Evolutionary conservation across 169 alveolate genomes (phyloP).

Genomic region (Plasmodium ovale): DNA sequence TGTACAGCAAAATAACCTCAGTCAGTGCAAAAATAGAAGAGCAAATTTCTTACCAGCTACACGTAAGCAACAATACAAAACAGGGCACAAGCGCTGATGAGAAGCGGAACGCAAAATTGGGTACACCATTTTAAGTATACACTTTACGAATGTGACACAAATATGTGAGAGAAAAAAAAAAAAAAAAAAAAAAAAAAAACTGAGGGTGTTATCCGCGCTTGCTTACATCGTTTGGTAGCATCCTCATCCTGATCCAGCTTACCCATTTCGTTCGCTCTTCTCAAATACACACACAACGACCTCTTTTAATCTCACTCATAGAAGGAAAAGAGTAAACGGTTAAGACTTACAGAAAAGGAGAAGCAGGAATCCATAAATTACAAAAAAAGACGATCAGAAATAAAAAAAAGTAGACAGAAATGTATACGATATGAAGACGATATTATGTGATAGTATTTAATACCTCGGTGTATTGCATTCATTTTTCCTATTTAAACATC

Average conservation of each 20-base stretch:
- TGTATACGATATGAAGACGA: slow-evolving; percentile 31
- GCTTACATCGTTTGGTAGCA: neutral
- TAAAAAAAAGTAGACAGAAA: slow-evolving; percentile 80
- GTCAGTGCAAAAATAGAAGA: slow-evolving; percentile 29
- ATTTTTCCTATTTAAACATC: too few relatives aligned
- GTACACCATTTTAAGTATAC: too few relatives aligned
- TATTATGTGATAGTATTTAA: too few relatives aligned
- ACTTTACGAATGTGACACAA: too few relatives aligned
- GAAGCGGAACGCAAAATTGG: neutral
- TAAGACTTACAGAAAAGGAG: slow-evolving; percentile 81
- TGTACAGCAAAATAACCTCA: slow-evolving; percentile 75
- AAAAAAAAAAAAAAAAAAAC: too few relatives aligned
- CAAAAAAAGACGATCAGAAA: slow-evolving; percentile 81
- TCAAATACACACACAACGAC: neutral
- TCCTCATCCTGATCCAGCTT: neutral
- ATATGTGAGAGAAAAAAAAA: too few relatives aligned
- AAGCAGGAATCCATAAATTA: slow-evolving; percentile 78
- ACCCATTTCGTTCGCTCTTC: too few relatives aligned
- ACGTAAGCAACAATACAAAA: neutral
- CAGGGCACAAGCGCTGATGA: too few relatives aligned
- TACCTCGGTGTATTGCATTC: too few relatives aligned
- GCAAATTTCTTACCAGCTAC: slow-evolving; percentile 7
- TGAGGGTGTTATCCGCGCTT: neutral
- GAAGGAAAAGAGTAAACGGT: slow-evolving; percentile 80
- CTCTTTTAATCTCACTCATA: slow-evolving; percentile 23